Conservation (phyloP, 495 filamentous ascomycete species). For the Talaromyces proteolyticus region DNA sequence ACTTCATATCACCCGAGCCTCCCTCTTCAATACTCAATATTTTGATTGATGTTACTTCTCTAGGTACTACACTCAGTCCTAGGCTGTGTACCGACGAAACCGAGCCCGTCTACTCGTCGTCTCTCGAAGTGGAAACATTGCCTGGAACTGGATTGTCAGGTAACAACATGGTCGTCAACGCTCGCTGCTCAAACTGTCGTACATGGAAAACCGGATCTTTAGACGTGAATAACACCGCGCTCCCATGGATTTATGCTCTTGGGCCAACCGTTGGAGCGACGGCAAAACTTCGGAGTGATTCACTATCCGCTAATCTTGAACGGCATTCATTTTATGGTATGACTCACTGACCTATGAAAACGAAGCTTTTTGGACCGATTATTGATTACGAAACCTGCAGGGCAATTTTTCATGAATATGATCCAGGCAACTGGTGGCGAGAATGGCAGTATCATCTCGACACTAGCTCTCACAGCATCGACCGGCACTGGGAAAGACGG, state of each 20-base stretch:
- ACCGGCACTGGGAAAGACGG: constrained; percentile 13
- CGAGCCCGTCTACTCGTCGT: constrained; percentile 39
- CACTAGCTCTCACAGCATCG: constrained; percentile 13
- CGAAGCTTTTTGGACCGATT: too few species aligned
- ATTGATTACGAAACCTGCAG: too few species aligned
- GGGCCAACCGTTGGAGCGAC: constrained; percentile 28
- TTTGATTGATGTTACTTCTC: not conserved
- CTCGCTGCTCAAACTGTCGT: constrained; percentile 42
- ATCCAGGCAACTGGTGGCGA: constrained; percentile 35
- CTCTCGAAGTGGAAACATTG: constrained; percentile 30
- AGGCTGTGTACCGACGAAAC: constrained; percentile 34
- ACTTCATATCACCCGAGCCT: too few species aligned
- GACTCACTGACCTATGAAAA: too few species aligned
- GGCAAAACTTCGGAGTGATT: constrained; percentile 28
- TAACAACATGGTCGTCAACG: constrained; percentile 37
- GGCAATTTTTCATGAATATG: constrained; percentile 49
- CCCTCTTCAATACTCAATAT: too few species aligned
- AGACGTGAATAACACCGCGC: constrained; percentile 24
- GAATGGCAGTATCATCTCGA: constrained; percentile 8
- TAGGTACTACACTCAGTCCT: constrained; percentile 44
- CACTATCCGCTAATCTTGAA: constrained; percentile 32
- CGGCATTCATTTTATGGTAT: constrained; percentile 43
- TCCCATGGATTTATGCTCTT: constrained; percentile 52
- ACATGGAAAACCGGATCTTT: constrained; percentile 33
- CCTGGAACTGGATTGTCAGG: constrained; percentile 36